A percentile compares a stretch with the other conserved stretches of the same genome.
phyloP scores from a whole-genome alignment of 108 stramenopile genomes.

The Nannochloropsis granulata region DNA sequence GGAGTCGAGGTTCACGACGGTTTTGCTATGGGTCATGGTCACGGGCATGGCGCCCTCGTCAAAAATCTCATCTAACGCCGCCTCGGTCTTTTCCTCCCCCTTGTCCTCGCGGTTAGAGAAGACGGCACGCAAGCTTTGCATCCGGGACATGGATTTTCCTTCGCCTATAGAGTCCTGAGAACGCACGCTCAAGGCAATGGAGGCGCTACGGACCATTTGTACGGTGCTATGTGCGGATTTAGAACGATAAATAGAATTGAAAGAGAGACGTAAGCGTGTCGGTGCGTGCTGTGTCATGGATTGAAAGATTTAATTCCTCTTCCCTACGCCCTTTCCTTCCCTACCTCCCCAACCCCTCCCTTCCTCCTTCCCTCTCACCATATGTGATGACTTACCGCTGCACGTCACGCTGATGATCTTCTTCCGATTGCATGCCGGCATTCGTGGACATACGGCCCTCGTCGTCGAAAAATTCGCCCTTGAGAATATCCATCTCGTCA shows the following conservation, averaged over 20 bases:
- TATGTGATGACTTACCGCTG: neutral
- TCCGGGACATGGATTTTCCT: neutral
- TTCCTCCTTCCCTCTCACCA: neutral
- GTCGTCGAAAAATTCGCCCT: neutral
- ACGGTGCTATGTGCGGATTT: neutral
- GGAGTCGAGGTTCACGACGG: conserved; percentile 3
- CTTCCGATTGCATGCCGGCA: neutral
- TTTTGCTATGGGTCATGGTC: neutral
- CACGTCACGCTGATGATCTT: neutral
- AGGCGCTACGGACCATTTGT: neutral
- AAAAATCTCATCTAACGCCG: neutral
- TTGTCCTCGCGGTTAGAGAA: neutral
- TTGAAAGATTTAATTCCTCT: too few relatives aligned
- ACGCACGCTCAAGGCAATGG: neutral
- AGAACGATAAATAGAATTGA: too few relatives aligned
- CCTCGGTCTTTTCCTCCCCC: conserved; percentile 7
- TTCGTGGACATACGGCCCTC: neutral
- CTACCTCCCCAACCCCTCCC: neutral
- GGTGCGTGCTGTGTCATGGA: too few relatives aligned
- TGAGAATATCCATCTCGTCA: neutral
- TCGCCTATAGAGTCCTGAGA: neutral
- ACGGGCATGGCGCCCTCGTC: neutral
- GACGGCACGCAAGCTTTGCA: neutral
- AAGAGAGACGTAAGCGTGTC: too few relatives aligned
- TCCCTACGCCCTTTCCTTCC: too few relatives aligned